Conservation (phyloP, 1,284 basidiomycete species). For the Ganoderma lucidum region DNA sequence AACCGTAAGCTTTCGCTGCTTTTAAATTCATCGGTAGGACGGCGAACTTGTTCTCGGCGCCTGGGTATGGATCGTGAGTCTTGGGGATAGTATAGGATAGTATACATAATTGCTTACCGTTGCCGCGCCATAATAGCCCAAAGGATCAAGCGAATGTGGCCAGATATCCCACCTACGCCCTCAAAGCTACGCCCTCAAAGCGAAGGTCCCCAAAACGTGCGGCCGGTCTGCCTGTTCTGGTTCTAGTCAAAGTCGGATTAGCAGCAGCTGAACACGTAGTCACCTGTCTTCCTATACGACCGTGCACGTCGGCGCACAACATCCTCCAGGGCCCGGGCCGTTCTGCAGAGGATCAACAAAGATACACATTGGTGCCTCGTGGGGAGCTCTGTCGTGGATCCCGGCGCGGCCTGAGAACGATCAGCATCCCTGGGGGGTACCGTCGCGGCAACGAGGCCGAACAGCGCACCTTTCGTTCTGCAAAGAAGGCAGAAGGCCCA, state of each 20-base stretch:
- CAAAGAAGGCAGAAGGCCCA: not conserved
- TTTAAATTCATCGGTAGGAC: not conserved
- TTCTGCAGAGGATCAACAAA: constrained; percentile 1
- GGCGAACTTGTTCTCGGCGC: not conserved
- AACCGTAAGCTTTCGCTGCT: not conserved
- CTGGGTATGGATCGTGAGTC: not conserved
- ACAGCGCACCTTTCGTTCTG: not conserved
- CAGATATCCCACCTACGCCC: not conserved
- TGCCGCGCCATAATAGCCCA: not conserved
- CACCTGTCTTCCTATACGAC: not conserved
- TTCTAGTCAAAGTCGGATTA: constrained; percentile 3
- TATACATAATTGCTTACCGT: not conserved
- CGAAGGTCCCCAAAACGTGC: not conserved
- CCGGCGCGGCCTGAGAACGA: not conserved
- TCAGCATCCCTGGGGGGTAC: not conserved
- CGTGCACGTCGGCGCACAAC: not conserved
- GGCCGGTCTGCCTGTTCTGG: not conserved
- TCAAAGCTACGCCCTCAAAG: not conserved
- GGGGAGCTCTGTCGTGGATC: not conserved
- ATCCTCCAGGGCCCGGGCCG: not conserved
- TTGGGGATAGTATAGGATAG: not conserved
- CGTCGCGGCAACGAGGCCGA: not conserved
- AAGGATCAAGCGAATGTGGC: not conserved
- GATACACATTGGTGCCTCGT: not conserved
- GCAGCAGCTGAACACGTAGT: not conserved